These are phyloP conservation scores for Hypoxylon sp. DNA, from an alignment of 2,329 filamentous ascomycete genomes.

Conservation along the genomic window DNA sequence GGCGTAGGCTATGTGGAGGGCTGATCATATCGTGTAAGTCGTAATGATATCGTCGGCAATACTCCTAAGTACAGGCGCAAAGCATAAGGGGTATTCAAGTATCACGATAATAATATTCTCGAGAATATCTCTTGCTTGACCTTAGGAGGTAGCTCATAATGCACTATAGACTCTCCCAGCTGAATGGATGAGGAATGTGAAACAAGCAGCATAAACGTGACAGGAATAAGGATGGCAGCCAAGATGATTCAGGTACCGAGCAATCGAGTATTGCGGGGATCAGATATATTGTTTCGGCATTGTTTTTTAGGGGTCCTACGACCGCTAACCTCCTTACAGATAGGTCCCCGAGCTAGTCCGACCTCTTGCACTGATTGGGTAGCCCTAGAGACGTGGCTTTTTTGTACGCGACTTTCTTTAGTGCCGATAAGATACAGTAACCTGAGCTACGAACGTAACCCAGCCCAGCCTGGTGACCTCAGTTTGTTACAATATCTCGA, in stretches of 20 bases:
- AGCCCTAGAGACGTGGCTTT: slow-evolving; percentile 35
- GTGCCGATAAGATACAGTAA: neutral
- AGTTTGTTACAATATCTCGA: neutral
- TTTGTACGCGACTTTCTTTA: slow-evolving; percentile 12
- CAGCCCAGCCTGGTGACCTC: too few relatives aligned
- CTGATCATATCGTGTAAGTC: too few relatives aligned
- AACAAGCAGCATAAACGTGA: neutral
- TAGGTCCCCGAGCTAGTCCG: slow-evolving; percentile 1
- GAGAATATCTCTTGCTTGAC: too few relatives aligned
- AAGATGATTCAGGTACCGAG: neutral
- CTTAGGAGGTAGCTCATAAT: too few relatives aligned
- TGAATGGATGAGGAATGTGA: too few relatives aligned
- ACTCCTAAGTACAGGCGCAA: too few relatives aligned
- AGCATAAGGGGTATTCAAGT: too few relatives aligned
- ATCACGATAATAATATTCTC: too few relatives aligned
- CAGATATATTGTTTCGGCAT: neutral
- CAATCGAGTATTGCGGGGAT: slow-evolving; percentile 10
- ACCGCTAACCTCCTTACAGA: slow-evolving; percentile 3
- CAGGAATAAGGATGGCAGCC: slow-evolving; percentile 4
- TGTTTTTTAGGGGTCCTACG: slow-evolving; percentile 24
- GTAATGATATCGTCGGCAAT: too few relatives aligned
- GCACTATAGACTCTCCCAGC: too few relatives aligned
- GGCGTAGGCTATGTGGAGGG: too few relatives aligned
- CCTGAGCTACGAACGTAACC: too few relatives aligned
- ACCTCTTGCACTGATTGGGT: slow-evolving; percentile 21